Evolutionary conservation across 2,329 filamentous ascomycete species (phyloP), one percentile per base, ranked within the genome.

Genomic region (Fusarium liriodendri): DNA sequence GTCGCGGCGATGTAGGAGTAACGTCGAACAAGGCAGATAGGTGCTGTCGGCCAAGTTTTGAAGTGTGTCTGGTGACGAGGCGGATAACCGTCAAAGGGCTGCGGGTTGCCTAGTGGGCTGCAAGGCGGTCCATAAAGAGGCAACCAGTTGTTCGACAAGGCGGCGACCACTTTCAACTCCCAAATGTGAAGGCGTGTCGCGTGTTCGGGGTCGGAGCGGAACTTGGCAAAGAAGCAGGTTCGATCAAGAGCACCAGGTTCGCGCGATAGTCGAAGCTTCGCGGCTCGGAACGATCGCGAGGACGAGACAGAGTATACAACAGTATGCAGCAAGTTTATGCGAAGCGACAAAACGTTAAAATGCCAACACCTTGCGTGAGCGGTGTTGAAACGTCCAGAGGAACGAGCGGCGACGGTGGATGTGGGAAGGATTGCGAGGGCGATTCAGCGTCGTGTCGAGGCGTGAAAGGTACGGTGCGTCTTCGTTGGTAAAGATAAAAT

Each of bases 91-190:
- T 73, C 69, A 67, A 66, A 37, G 27, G 61, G 64, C 65, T 82
- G 77, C 75, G 76, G 73, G 76, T 59, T 82, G 80, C 78, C 79
- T 82, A 80, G 70, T 67, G 77, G 72, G 76, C 76, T 74, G 62
- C 77, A 72, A 67, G 72, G 67, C 66, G 65, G 73, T 80, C 79
- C 81, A 82, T 82, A 79, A 79, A 81, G 77, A 78, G 74, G 69
- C 69, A 60, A 62, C 66, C 58, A 69, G 69, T 70, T 74, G 70
- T 77, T 64, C 62, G 67, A 72, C 67, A 52, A 74, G 66, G 72
- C 71, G 67, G 50, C 64, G 42, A 61, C 52, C 58, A 62, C 57
- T 72, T 69, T 54, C 66, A 70, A 67, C 54, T 33, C 40, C 38
- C 38, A 37, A 35, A 38, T 25, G 61, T 58, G 50, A 60, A 70